phyloP scores from a whole-genome alignment of 1,284 basidiomycete genomes.

The Naganishia sp. region DNA sequence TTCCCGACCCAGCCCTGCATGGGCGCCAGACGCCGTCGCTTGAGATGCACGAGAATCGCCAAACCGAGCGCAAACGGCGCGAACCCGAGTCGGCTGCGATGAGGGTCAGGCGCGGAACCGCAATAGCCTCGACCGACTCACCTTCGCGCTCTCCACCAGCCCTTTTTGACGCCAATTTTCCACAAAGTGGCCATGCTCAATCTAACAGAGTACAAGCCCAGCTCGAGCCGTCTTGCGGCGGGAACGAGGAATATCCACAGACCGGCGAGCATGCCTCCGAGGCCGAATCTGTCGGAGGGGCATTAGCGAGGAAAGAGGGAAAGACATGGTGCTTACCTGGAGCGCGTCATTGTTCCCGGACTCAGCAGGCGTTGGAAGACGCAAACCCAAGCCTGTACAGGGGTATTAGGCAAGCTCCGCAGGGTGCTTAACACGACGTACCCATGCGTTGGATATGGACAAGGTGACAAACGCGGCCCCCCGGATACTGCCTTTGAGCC shows the following conservation, averaged over 20 bases:
- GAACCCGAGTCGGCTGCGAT: constrained; percentile 3
- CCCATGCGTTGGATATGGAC: constrained; percentile 32
- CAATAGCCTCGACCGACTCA: neutral
- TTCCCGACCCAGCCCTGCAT: constrained; percentile 31
- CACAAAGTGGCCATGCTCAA: constrained; percentile 22
- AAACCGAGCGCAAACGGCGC: constrained; percentile 29
- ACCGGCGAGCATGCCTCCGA: constrained; percentile 30
- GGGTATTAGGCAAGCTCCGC: neutral
- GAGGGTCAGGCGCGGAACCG: neutral
- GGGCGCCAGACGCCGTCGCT: constrained; percentile 2
- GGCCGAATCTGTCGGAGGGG: constrained; percentile 16
- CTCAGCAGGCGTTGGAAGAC: constrained; percentile 24
- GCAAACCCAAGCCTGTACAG: constrained; percentile 31
- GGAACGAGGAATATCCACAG: constrained; percentile 32
- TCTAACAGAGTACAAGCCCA: constrained; percentile 29
- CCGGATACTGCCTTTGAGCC: constrained; percentile 19
- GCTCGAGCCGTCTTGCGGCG: constrained; percentile 23
- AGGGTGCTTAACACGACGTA: neutral
- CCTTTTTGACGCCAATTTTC: constrained; percentile 32
- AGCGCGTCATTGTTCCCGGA: constrained; percentile 16
- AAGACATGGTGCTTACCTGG: constrained; percentile 6
- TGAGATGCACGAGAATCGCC: constrained; percentile 26
- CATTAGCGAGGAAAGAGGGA: neutral
- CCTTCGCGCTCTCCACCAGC: constrained; percentile 29
- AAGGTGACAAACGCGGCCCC: constrained; percentile 28